Evolutionary conservation across 306 rosid genomes (phyloP).

Genomic region (Pterocarpus santalinus): DNA sequence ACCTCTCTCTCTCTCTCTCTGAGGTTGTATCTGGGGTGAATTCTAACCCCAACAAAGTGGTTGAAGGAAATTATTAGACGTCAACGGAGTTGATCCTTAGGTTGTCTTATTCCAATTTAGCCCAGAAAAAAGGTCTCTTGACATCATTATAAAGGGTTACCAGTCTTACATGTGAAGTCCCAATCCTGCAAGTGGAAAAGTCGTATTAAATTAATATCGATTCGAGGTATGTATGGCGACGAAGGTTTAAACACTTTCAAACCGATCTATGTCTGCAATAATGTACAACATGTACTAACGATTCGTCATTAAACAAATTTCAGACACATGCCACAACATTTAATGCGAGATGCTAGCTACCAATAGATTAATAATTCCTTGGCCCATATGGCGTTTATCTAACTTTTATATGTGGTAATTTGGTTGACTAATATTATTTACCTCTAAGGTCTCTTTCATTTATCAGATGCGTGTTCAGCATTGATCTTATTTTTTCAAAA

Average conservation of each 20-base stretch:
- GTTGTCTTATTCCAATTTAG: constrained; percentile 2
- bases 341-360: neutral
- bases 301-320: neutral
- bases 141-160: neutral
- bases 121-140: neutral
- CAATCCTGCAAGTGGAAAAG: constrained; percentile 1
- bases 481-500: neutral
- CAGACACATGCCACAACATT: neutral
- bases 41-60: neutral
- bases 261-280: neutral
- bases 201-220: neutral
- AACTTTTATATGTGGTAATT: neutral
- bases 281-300: neutral
- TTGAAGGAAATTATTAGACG: constrained; percentile 28
- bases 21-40: no score
- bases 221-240: neutral
- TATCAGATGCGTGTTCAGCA: neutral
- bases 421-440: constrained; percentile 1
- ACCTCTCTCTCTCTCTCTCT: neutral
- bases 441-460: neutral
- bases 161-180: neutral
- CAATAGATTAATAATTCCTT: neutral
- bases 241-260: constrained; percentile 26
- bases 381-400: neutral
- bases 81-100: constrained; percentile 45